phyloP scores from a whole-genome alignment of 169 alveolate species.

The Eimeria mitis region DNA sequence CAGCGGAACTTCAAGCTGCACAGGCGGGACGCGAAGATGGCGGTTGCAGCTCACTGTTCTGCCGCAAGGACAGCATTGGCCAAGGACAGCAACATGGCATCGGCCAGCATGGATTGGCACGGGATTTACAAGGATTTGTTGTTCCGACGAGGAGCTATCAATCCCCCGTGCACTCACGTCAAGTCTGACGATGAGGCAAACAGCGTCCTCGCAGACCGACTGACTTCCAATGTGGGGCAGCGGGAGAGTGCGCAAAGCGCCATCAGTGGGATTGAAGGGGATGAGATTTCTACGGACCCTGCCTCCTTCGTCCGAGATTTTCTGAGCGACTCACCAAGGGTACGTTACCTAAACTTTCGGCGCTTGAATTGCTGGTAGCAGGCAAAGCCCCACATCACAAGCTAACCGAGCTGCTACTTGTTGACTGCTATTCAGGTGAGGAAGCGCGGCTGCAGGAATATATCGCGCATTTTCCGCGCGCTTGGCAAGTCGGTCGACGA shows the following conservation, averaged over 20 bases:
- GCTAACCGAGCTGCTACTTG: background rate
- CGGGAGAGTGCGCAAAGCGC: background rate
- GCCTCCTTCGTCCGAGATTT: constrained; percentile 51
- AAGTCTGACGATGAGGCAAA: background rate
- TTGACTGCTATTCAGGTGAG: constrained; percentile 22
- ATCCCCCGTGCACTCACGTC: constrained; percentile 49
- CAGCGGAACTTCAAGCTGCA: background rate
- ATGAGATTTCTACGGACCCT: background rate
- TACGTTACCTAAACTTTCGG: background rate
- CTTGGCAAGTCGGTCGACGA: constrained; percentile 52
- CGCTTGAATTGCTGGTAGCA: background rate
- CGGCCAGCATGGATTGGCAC: constrained; percentile 58
- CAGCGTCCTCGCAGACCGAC: background rate
- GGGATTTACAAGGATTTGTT: constrained; percentile 49
- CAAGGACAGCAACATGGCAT: background rate
- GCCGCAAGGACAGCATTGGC: background rate
- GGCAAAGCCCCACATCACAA: background rate
- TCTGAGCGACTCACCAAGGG: constrained; percentile 55
- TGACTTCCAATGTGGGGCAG: background rate
- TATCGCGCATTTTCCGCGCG: constrained; percentile 2
- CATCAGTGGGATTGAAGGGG: constrained; percentile 1
- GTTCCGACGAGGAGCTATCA: constrained; percentile 38
- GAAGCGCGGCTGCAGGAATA: constrained; percentile 51
- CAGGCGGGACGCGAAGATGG: background rate
- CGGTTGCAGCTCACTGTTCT: background rate